Percentiles rank a stretch among this genome's conserved stretches.
Conservation (phyloP, 257 asterid species). For the Paraleonurus japonicus region DNA sequence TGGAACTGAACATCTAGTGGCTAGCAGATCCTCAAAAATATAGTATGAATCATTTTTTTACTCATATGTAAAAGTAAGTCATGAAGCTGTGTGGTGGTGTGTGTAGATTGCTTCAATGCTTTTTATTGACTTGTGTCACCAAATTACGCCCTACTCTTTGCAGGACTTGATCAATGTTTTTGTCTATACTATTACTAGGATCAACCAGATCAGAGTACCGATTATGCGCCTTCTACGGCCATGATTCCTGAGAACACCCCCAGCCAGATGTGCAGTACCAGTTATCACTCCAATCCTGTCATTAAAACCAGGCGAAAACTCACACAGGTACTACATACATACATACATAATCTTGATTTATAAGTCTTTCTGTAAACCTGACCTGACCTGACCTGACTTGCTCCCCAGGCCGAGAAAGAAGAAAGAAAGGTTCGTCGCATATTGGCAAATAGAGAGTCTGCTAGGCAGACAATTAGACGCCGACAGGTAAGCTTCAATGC, state of each 20-base stretch:
- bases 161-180: background rate
- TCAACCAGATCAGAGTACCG: too few species aligned
- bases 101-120: background rate
- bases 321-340: slow-evolving; percentile 47
- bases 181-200: background rate
- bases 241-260: slow-evolving; percentile 20
- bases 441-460: slow-evolving; percentile 89
- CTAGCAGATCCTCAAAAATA: background rate
- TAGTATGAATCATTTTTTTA: too few species aligned
- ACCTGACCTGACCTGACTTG: background rate
- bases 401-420: slow-evolving; percentile 62
- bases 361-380: background rate
- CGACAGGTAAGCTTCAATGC: slow-evolving; percentile 52
- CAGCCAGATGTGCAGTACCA: slow-evolving; percentile 23
- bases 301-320: slow-evolving; percentile 42
- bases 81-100: background rate
- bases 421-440: slow-evolving; percentile 56
- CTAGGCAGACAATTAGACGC: slow-evolving; percentile 83
- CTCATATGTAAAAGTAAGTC: too few species aligned
- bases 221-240: background rate
- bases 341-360: too few species aligned
- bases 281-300: slow-evolving; percentile 17
- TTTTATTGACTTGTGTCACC: background rate
- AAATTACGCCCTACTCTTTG: background rate
- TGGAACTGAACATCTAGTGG: background rate